phyloP scores from a whole-genome alignment of 345 rosid genomes.

The Cardamine resedifolia region DNA sequence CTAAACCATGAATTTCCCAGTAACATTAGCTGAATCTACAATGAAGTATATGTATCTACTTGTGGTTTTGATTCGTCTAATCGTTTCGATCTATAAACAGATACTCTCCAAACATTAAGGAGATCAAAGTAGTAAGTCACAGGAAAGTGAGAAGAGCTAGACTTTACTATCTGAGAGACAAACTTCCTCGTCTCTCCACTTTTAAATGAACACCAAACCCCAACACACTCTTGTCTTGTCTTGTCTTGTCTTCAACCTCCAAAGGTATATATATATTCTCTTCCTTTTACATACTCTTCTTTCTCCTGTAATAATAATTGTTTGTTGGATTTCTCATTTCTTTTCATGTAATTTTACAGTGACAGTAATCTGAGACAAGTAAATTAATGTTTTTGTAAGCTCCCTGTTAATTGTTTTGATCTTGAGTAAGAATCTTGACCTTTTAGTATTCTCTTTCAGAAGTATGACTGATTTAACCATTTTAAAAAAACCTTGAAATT shows the following conservation, averaged over 20 bases:
- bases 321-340: background rate
- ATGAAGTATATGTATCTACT: background rate
- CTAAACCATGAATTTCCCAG: background rate
- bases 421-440: background rate
- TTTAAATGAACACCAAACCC: conserved; percentile 54
- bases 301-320: background rate
- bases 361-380: background rate
- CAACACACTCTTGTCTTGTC: conserved; percentile 6
- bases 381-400: conserved; percentile 22
- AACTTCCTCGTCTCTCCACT: conserved; percentile 88
- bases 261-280: conserved; percentile 7
- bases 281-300: background rate
- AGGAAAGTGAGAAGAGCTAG: conserved; percentile 88
- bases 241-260: conserved; percentile 8
- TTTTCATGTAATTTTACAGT: conserved; percentile 10
- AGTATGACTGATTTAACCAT: background rate
- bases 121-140: conserved; percentile 62
- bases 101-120: conserved; percentile 78
- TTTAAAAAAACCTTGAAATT: background rate
- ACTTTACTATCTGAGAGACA: conserved; percentile 77
- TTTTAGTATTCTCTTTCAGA: background rate
- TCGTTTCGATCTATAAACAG: conserved; percentile 34
- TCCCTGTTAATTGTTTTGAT: conserved; percentile 11
- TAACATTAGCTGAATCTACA: background rate
- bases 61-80: conserved; percentile 3